Base-by-base conservation (phyloP, 129 eudicot species). In the Artemisia argyi region DNA sequence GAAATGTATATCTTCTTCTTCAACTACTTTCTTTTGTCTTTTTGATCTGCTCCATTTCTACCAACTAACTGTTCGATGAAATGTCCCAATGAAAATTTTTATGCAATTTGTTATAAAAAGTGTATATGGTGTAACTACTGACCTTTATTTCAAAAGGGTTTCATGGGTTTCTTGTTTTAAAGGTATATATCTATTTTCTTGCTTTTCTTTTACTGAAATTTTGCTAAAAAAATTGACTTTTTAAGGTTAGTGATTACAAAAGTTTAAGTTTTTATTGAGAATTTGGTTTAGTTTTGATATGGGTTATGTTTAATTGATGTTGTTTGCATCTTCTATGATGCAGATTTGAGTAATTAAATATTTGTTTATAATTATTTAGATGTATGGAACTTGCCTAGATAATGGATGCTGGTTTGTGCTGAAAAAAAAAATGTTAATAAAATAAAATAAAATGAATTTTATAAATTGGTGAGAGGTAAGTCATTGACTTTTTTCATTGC, bases 151-250 rank as follows among this genome's bases (percentile, higher is more conserved):
- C 64, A 24, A 15, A 70, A 64, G 74, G 63, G 49, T 10, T 73
- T 78, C 64, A 32, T n/a, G 63, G 9, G 17, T 72, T 74, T 66
- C 17, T 72, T 68, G 57, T 56, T 35, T 8, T 39, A 47, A 50
- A 82, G 82, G 80, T 81, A 69, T 77, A 78, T 89, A 83, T 89
- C 91, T 83, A 53, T 66, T 28, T 69, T 69, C 79, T 64, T 66
- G 76, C 80, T 7, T 35, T 32, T 55, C n/a, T n/a, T 20, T 63
- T 64, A 52, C 68, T 60, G 61, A 61, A 12, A 65, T 71, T 79
- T 71, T n/a, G 66, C 76, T 71, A 78, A 42, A 22, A n/a, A n/a
- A n/a, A n/a, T 60, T 67, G 74, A 39, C 71, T 35, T 3, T 69
- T 68, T 52, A 68, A 11, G 46, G 20, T 63, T 51, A 8, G 54